A percentile compares a stretch with the other conserved stretches of the same genome.
These are phyloP conservation scores for Lactarius indigo DNA, from an alignment of 768 basidiomycete species.

Conservation along the genomic window DNA sequence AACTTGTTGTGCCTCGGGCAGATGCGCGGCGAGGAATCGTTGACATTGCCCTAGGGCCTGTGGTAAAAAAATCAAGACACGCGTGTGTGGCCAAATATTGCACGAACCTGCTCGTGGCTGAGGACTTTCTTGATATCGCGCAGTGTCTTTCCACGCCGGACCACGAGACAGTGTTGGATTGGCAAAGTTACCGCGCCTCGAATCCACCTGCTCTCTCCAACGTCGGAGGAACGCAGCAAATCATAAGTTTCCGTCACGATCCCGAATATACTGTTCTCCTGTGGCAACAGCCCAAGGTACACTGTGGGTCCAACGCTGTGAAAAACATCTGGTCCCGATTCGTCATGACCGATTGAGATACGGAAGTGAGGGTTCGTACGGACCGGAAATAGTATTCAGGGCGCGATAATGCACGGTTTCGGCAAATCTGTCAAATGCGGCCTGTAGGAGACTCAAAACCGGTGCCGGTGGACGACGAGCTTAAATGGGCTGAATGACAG, in stretches of 20 bases:
- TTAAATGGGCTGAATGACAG: conserved; percentile 9
- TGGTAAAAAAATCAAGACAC: not conserved
- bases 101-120: conserved; percentile 76
- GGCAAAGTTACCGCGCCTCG: conserved; percentile 56
- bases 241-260: conserved; percentile 75
- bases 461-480: conserved; percentile 28
- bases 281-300: conserved; percentile 66
- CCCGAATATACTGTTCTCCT: conserved; percentile 78
- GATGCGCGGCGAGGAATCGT: conserved; percentile 49
- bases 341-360: not conserved
- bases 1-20: conserved; percentile 51
- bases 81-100: not conserved
- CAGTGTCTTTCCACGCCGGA: conserved; percentile 53
- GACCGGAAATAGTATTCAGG: conserved; percentile 24
- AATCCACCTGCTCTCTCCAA: conserved; percentile 47
- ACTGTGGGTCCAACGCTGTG: conserved; percentile 42
- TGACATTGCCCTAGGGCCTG: conserved; percentile 80
- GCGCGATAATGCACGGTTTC: conserved; percentile 39
- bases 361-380: conserved; percentile 7
- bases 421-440: conserved; percentile 46
- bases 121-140: conserved; percentile 55
- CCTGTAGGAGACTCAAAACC: conserved; percentile 33
- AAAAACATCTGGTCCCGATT: conserved; percentile 53
- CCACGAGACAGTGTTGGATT: conserved; percentile 68
- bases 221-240: conserved; percentile 42